Conservation (phyloP, 345 rosid genomes). For the rapeseed (Brassica napus) region DNA sequence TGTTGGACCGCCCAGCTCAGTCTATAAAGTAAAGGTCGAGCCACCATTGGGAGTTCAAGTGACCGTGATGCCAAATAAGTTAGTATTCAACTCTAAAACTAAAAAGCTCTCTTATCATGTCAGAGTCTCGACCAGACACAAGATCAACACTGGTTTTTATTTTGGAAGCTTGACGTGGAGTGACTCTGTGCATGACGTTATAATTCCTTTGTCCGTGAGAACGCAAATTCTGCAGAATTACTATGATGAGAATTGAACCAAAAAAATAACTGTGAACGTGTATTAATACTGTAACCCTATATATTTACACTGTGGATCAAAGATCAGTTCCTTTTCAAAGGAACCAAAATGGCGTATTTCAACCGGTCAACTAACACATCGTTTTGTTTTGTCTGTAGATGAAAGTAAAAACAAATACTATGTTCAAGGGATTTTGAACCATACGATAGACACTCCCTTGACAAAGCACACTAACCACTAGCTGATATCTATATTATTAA, state of each 20-base stretch:
- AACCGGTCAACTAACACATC: too few species aligned
- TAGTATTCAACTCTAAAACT: slow-evolving; percentile 32
- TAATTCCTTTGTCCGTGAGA: slow-evolving; percentile 48
- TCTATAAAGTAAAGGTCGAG: slow-evolving; percentile 34
- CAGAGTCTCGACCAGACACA: slow-evolving; percentile 33
- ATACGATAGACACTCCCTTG: too few species aligned
- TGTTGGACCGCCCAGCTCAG: slow-evolving; percentile 44
- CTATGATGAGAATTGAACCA: slow-evolving; percentile 27
- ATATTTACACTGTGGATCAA: too few species aligned
- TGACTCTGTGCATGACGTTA: slow-evolving; percentile 36
- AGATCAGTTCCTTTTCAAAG: too few species aligned
- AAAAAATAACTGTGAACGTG: neutral
- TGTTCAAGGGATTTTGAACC: too few species aligned
- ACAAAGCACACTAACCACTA: too few species aligned
- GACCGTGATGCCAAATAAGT: slow-evolving; percentile 23
- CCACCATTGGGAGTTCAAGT: slow-evolving; percentile 38
- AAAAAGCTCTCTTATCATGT: slow-evolving; percentile 36
- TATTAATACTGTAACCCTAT: neutral
- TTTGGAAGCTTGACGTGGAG: slow-evolving; percentile 55
- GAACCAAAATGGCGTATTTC: too few species aligned
- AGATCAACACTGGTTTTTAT: slow-evolving; percentile 44
- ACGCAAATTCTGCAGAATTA: slow-evolving; percentile 33
- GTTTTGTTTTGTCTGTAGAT: too few species aligned
- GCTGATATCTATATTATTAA: too few species aligned
- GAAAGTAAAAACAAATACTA: too few species aligned